Evolutionary conservation across 2,329 filamentous ascomycete genomes (phyloP).

Genomic region (Colletotrichum sp.): DNA sequence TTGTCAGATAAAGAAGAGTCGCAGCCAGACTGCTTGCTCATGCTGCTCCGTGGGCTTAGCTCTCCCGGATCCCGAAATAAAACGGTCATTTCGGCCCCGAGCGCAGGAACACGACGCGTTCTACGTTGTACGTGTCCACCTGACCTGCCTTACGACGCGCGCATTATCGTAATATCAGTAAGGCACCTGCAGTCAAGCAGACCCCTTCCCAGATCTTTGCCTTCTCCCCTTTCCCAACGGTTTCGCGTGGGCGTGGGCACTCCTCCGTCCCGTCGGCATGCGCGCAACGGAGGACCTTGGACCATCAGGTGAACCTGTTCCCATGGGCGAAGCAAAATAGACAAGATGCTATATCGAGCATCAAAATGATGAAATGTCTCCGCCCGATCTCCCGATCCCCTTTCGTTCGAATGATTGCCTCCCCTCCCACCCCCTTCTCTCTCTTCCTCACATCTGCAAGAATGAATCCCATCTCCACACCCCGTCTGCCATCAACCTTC

Average conservation of each 20-base stretch:
- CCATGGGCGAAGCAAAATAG: background rate
- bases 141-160: background rate
- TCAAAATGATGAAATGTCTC: background rate
- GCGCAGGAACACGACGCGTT: background rate
- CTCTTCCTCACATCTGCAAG: background rate
- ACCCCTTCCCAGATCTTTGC: background rate
- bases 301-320: conserved; percentile 8
- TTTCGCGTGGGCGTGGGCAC: background rate
- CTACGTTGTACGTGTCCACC: background rate
- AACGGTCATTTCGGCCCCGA: background rate
- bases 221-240: background rate
- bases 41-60: background rate
- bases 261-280: background rate
- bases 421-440: background rate
- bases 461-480: background rate
- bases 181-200: background rate
- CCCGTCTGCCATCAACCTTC: background rate
- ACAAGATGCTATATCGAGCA: background rate
- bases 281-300: background rate
- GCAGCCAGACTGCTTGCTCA: background rate
- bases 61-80: background rate
- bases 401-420: background rate
- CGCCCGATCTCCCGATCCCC: conserved; percentile 6
- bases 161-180: conserved; percentile 15
- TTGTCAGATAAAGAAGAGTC: background rate